A percentile compares a stretch with the other conserved stretches of the same genome.
These are phyloP conservation scores for Allium fistulosum DNA, from an alignment of 106 monocot genomes.

Conservation along the genomic window DNA sequence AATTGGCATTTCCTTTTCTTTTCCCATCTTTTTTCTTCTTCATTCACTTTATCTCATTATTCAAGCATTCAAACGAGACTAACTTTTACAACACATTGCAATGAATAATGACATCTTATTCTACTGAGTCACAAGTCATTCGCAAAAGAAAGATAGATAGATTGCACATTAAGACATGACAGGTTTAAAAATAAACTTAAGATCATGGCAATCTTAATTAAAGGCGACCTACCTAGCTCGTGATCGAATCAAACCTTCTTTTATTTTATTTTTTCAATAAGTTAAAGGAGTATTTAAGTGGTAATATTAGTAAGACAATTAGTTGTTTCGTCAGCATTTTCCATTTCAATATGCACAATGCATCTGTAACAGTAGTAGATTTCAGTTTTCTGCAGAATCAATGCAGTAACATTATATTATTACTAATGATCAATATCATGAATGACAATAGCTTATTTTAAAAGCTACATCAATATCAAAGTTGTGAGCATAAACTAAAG, in stretches of 20 bases:
- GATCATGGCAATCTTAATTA: too few species aligned
- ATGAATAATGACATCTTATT: not conserved
- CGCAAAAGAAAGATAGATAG: not conserved
- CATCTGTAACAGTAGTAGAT: too few species aligned
- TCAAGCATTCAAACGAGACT: not conserved
- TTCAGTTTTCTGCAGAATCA: too few species aligned
- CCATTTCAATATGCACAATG: not conserved
- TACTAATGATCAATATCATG: not conserved
- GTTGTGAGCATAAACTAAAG: not conserved
- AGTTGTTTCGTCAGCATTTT: not conserved
- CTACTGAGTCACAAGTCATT: not conserved
- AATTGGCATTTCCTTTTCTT: slow-evolving; percentile 7
- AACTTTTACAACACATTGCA: too few species aligned
- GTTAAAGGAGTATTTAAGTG: too few species aligned
- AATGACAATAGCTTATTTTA: not conserved
- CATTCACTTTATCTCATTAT: not conserved
- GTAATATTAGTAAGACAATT: too few species aligned
- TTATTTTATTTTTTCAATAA: not conserved
- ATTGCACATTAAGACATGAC: not conserved
- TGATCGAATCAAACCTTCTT: not conserved
- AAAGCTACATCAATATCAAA: too few species aligned
- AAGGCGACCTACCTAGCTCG: too few species aligned
- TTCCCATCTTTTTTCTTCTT: not conserved
- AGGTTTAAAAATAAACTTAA: not conserved
- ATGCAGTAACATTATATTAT: not conserved